These are phyloP conservation scores for Tuctoria greenei DNA, from an alignment of 176 grass and related monocot species.

Conservation along the genomic window DNA sequence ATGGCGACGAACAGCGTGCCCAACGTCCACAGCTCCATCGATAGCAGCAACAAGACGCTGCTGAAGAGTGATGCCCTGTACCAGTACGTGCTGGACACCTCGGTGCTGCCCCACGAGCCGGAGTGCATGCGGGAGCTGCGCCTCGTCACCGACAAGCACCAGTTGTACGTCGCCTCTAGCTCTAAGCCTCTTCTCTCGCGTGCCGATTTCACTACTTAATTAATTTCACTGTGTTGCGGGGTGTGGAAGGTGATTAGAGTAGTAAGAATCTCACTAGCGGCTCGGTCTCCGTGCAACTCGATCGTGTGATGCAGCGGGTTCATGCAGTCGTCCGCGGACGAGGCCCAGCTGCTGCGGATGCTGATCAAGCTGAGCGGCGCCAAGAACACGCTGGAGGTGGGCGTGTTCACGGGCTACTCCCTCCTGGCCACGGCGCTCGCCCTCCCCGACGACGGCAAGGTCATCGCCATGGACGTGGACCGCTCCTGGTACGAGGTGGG, in stretches of 20 bases:
- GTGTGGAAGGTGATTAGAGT: no score
- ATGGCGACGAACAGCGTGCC: conserved; percentile 27
- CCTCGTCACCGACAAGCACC: conserved; percentile 49
- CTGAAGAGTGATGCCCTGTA: conserved; percentile 66
- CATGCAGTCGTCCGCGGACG: conserved; percentile 56
- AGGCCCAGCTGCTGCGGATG: conserved; percentile 63
- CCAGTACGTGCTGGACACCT: conserved; percentile 66
- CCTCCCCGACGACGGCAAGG: conserved; percentile 60
- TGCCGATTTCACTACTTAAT: no score
- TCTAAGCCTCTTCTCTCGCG: no score
- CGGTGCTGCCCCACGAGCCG: conserved; percentile 60
- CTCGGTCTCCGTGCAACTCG: no score
- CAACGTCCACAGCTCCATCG: conserved; percentile 7
- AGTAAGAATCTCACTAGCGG: no score
- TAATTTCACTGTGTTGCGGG: no score
- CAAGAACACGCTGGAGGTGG: conserved; percentile 60
- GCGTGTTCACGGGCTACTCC: conserved; percentile 82
- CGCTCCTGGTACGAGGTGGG: conserved; percentile 49
- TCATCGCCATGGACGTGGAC: conserved; percentile 52
- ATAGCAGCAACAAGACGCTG: conserved; percentile 60
- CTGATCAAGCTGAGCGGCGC: conserved; percentile 71
- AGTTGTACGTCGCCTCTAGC: conserved; percentile 21
- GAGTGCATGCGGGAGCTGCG: conserved; percentile 74
- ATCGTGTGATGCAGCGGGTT: background rate
- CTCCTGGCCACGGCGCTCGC: conserved; percentile 73